phyloP scores from a whole-genome alignment of 2,329 filamentous ascomycete species.

The Phoma herbarum region DNA sequence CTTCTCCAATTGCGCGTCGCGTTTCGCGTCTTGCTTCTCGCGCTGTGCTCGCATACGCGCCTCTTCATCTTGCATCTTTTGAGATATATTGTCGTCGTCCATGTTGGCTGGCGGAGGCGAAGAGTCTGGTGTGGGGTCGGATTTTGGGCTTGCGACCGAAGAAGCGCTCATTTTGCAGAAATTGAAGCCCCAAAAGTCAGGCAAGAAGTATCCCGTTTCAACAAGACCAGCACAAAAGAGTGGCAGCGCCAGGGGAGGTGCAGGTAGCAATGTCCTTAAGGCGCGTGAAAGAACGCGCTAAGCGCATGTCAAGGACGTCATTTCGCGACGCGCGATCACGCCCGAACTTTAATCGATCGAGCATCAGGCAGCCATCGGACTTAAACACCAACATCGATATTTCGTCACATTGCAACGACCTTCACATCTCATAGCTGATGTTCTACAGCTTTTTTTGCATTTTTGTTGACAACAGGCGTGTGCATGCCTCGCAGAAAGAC shows the following conservation, averaged over 20 bases:
- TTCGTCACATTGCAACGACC: too few relatives aligned
- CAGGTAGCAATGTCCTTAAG: conserved; percentile 20
- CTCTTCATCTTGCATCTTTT: conserved; percentile 57
- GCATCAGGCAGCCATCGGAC: not conserved
- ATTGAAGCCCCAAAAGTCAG: not conserved
- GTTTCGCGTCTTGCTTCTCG: conserved; percentile 56
- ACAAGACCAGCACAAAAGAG: not conserved
- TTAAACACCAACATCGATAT: not conserved
- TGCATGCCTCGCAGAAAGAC: too few relatives aligned
- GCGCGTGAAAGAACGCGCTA: conserved; percentile 37
- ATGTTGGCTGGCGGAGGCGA: conserved; percentile 45
- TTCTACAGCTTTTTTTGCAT: too few relatives aligned
- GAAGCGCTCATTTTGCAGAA: conserved; percentile 35
- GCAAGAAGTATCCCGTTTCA: not conserved
- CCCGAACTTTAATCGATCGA: conserved; percentile 21
- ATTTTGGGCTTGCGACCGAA: conserved; percentile 31
- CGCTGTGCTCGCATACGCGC: conserved; percentile 55
- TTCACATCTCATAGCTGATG: too few relatives aligned
- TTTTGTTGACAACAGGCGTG: too few relatives aligned
- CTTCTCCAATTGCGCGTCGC: conserved; percentile 54
- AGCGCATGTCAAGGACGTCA: conserved; percentile 35
- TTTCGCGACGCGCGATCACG: conserved; percentile 41
- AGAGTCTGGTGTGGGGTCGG: conserved; percentile 46
- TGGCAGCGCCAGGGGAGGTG: conserved; percentile 8
- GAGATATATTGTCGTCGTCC: conserved; percentile 44